Evolutionary conservation across 2,329 filamentous ascomycete species (phyloP), one percentile per base, ranked within the genome.

Genomic region (Fusarium denticulatum): DNA sequence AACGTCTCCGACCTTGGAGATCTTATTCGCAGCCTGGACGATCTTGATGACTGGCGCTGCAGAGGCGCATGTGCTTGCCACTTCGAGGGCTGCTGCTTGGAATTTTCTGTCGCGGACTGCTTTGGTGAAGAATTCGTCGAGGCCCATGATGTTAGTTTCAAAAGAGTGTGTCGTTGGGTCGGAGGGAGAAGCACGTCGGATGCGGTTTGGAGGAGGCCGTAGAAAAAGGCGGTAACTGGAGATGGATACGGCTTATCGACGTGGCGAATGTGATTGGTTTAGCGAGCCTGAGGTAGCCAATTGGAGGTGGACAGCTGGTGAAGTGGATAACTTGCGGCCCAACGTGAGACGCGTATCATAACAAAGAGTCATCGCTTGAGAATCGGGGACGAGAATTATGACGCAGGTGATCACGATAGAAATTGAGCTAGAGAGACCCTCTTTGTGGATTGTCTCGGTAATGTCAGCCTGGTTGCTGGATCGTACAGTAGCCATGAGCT

Each of bases 21-120:
- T 62, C n/a, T 76, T 73, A 46, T 75, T 65, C n/a, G 76, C 76
- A 28, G 76, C 76, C 55, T 78, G 76, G 16, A 78, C 67, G 50
- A 75, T 77, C 40, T 74, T 78, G 37, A 75, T 56, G 24, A 75
- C 69, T 8, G 72, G 72, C 11, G 70, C 39, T 14, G 71, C 70
- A 20, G 70, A 69, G 22, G 66, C 52, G 36, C 62, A 73, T 30
- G n/a, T 71, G 28, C 66, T 71, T 22, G 66, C 71, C 4, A 70
- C 71, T 8, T 73, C 71, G 15, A 73, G 47, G 7, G 71, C 71
- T 46, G 63, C 66, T 52, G 46, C 43, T 49, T 73, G 71, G 15
- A 73, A 58, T 40, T 57, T 71, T 32, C 20, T 67, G 40, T 73
- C 70, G 47, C 71, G 66, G 3, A 73, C 53, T 60, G 61, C 70